Evolutionary conservation across 129 eudicot genomes (phyloP), one percentile per base, ranked within the genome.

Genomic region (Tanacetum coccineum): DNA sequence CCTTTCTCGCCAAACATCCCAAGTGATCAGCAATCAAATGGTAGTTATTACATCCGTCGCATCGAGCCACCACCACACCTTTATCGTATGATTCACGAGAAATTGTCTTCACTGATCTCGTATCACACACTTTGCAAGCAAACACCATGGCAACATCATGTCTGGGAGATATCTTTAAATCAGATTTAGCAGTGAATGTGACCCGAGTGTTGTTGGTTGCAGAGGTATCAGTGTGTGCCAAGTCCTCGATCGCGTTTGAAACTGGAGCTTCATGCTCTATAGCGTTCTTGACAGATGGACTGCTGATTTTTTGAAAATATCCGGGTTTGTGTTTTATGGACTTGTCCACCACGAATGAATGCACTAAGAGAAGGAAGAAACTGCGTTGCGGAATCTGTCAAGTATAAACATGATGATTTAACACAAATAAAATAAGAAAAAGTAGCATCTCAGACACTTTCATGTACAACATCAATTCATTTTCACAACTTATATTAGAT

Each of bases 21-120:
- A 92, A 55, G 21, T 83, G 85, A 70, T 92, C 98, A 6, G 96
- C 94, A 62, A 92, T 92, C 54, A 92, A 74, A 69, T 92, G 98
- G 56, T 83, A 73, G 74, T 92, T 92, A 68, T 85, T 39, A 76
- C 98, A 92, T 9, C 98, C 98, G 39, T 81, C 81, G 28, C 98
- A 92, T 45, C 91, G 82, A 55, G 86, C 96, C 67, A 92, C 91
- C 50, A 92, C 98, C 57, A 85, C 89, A 21, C 98, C 98, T 60
- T 88, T 88, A 40, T 92, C 96, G 44, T 92, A 92, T 11, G 96
- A 92, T 36, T 88, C 95, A 9, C 96, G 88, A 55, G 95, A 87
- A 42, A 85, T 70, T 20, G 95, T 88, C 81, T 92, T 92, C 78
- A 88, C 64, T 1, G 85, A 81, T 75, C 98, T 80, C 4, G 91